Base-by-base conservation (phyloP, 2,329 filamentous ascomycete species). In the Aspergillus viridinutans region DNA sequence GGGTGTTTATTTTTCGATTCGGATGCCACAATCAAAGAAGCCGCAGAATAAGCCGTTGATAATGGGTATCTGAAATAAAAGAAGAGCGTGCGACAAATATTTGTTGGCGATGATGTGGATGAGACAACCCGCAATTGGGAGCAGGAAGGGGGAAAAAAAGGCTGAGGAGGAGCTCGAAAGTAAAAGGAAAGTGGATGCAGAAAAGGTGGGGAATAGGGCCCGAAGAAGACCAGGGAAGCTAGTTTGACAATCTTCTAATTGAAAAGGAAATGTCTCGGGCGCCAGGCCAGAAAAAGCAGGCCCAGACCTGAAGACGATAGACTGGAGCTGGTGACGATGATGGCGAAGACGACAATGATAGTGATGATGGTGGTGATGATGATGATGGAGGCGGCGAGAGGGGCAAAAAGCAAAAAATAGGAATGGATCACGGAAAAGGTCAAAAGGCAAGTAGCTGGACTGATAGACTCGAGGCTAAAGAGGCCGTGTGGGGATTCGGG, bases 261-360 rank as follows among this genome's bases (percentile, higher is more conserved):
- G 45, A 43, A 49, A 38, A 29, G 21, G 26, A 40, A 56, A 52
- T 50, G 20, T n/a, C 55, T 61, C 55, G 57, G 59, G 59, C 58
- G 58, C 58, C 55, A 43, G 55, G 49, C 53, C 58, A 61, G 56
- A 58, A 50, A 52, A 35, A 14, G 32, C 32, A 38, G 32, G 32
- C 32, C 45, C 29, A 26, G 47, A 50, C 50, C 51, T 45, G 23
- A 57, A 42, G 55, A 59, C 40, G 43, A 52, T 49, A 4, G 28
- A 29, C 9, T 29, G 50, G 53, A 52, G 42, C 29, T 48, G 42
- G 52, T 53, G 58, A 49, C 43, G 53, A 50, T 49, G 57, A 57
- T 49, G 21, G 38, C 43, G 17, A 51, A 28, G 38, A 49, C 29
- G 28, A 50, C 4, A 32, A 25, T 47, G 45, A 53, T 51, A 55